Evolutionary conservation across 495 filamentous ascomycete genomes (phyloP).

Genomic region (Pseudoneurospora amorphoporcata): DNA sequence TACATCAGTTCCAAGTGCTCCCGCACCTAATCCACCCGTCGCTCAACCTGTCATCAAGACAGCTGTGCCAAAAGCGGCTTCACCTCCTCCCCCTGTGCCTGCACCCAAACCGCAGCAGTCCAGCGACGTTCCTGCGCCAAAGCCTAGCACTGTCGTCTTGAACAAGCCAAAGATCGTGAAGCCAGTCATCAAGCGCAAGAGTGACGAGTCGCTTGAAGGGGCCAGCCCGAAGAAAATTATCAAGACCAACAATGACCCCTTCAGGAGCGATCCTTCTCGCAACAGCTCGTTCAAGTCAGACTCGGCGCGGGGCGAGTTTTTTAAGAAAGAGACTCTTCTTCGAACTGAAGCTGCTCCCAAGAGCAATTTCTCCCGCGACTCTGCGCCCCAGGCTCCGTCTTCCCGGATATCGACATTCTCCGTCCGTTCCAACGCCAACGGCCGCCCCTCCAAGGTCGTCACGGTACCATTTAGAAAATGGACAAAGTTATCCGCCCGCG

Average conservation of each 20-base stretch:
- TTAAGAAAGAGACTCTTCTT: not conserved
- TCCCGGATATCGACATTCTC: not conserved
- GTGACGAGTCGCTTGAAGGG: slow-evolving; percentile 17
- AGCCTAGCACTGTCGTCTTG: not conserved
- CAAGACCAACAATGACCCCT: slow-evolving; percentile 17
- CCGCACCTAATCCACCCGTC: slow-evolving; percentile 16
- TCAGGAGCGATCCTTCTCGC: not conserved
- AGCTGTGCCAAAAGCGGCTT: slow-evolving; percentile 1
- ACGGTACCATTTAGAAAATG: slow-evolving; percentile 10
- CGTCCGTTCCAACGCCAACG: slow-evolving; percentile 6
- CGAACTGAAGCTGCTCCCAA: not conserved
- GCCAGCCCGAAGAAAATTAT: slow-evolving; percentile 29
- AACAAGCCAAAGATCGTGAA: slow-evolving; percentile 14
- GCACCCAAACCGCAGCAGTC: not conserved
- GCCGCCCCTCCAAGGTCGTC: slow-evolving; percentile 14
- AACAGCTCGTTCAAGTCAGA: not conserved
- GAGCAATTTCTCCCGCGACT: not conserved
- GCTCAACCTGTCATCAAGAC: slow-evolving; percentile 12
- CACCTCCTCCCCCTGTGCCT: not conserved
- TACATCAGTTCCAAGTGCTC: not conserved
- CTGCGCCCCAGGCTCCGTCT: not conserved
- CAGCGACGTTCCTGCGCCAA: not conserved
- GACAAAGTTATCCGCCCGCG: slow-evolving; percentile 9
- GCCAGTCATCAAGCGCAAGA: slow-evolving; percentile 23
- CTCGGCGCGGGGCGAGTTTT: not conserved